phyloP scores from a whole-genome alignment of 352 stramenopile genomes.

The Globisporangium barbulae region DNA sequence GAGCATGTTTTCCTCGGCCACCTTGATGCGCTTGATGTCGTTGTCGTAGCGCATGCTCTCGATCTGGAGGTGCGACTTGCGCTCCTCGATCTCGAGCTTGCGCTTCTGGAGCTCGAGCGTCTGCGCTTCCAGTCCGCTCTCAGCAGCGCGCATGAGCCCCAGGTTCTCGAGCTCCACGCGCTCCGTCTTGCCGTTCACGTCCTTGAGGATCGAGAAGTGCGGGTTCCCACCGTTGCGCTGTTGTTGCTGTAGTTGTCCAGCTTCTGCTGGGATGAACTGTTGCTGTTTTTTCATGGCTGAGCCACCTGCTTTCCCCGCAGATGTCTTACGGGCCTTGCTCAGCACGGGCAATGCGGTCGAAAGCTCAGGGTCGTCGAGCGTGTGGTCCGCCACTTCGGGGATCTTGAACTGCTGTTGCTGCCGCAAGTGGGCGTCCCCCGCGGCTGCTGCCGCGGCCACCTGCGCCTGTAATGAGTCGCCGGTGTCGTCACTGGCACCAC shows the following conservation, averaged over 20 bases:
- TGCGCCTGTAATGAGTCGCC: background rate
- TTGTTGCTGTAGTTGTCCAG: background rate
- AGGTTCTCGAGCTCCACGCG: constrained; percentile 13
- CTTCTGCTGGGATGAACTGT: background rate
- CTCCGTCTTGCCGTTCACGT: constrained; percentile 12
- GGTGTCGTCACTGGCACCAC: background rate
- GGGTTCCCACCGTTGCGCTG: constrained; percentile 2
- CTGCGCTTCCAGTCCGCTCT: constrained; percentile 1
- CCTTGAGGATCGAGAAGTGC: constrained; percentile 15
- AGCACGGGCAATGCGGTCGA: background rate
- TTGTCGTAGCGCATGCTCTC: constrained; percentile 19
- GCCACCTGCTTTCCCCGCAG: background rate
- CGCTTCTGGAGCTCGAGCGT: constrained; percentile 9
- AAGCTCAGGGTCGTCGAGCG: background rate
- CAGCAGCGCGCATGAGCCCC: constrained; percentile 3
- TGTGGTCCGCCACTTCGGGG: background rate
- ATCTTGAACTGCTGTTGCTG: constrained; percentile 7
- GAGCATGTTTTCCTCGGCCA: constrained; percentile 23
- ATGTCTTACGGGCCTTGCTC: background rate
- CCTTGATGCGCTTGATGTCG: constrained; percentile 16
- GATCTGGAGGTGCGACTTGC: constrained; percentile 13
- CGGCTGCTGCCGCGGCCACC: background rate
- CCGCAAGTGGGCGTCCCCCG: background rate
- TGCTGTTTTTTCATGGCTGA: constrained; percentile 1
- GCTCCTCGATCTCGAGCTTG: constrained; percentile 11